These are phyloP conservation scores for Trichoderma arundinaceum DNA, from an alignment of 2,329 filamentous ascomycete species.

Conservation along the genomic window DNA sequence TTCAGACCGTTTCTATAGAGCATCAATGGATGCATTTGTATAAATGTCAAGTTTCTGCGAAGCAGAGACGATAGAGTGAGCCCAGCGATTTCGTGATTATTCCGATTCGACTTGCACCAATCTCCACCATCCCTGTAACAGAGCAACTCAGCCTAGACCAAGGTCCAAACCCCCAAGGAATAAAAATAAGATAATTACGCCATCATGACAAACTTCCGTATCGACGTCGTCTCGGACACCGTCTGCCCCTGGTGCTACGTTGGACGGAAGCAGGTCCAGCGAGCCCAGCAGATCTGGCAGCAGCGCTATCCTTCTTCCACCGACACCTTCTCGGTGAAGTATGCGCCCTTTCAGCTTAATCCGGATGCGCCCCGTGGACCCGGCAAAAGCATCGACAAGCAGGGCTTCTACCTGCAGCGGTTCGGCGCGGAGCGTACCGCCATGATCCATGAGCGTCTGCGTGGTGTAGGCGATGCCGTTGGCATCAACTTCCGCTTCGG, in stretches of 20 bases:
- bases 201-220: constrained; percentile 63
- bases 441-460: constrained; percentile 42
- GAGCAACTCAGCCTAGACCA: no score
- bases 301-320: constrained; percentile 47
- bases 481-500: constrained; percentile 59
- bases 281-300: constrained; percentile 52
- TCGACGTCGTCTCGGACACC: constrained; percentile 57
- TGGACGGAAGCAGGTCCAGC: constrained; percentile 53
- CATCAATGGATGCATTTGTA: neutral
- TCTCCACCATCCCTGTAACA: no score
- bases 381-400: constrained; percentile 45
- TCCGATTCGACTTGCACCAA: no score
- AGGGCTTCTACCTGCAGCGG: constrained; percentile 44
- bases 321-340: constrained; percentile 62
- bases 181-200: no score
- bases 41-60: neutral
- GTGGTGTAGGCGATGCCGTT: constrained; percentile 41
- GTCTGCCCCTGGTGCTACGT: constrained; percentile 60
- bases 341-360: constrained; percentile 54
- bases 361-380: constrained; percentile 44
- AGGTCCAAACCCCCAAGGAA: neutral
- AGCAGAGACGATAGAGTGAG: neutral
- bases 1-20: neutral
- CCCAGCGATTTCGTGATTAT: no score
- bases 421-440: constrained; percentile 70